Conservation (phyloP, 306 rosid species). For the Fagus crenata region DNA sequence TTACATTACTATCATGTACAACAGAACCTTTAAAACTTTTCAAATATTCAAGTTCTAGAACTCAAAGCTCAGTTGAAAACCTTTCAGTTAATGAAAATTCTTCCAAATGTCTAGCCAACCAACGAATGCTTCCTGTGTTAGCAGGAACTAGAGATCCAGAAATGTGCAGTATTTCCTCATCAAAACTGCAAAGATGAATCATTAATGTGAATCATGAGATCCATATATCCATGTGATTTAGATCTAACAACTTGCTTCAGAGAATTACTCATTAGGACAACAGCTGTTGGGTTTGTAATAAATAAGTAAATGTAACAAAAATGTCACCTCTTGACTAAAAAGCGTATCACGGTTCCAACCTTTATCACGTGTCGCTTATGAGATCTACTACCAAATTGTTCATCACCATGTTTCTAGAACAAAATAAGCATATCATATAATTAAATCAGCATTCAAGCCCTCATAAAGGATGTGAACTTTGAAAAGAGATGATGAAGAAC, state of each 20-base stretch:
- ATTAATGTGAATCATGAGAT: no score
- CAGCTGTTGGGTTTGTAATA: neutral
- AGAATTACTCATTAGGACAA: no score
- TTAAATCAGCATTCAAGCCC: neutral
- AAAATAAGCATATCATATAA: constrained; percentile 25
- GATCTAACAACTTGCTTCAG: no score
- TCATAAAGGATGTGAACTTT: neutral
- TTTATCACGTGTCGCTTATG: constrained; percentile 79
- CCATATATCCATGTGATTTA: no score
- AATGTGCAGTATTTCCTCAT: constrained; percentile 67
- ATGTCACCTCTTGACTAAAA: constrained; percentile 76
- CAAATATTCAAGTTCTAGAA: neutral
- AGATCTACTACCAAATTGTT: constrained; percentile 56
- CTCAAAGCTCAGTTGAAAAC: constrained; percentile 34
- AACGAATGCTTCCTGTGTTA: constrained; percentile 69
- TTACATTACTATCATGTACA: neutral
- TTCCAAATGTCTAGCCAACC: constrained; percentile 59
- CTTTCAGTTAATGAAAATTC: constrained; percentile 42
- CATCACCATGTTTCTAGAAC: constrained; percentile 63
- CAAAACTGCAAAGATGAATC: constrained; percentile 66
- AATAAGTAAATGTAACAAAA: constrained; percentile 8
- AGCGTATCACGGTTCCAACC: constrained; percentile 67
- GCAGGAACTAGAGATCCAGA: constrained; percentile 67
- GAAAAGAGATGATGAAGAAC: constrained; percentile 10
- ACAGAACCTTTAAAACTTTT: neutral